Evolutionary conservation across 495 filamentous ascomycete species (phyloP).

Genomic region (Collariella sp.): DNA sequence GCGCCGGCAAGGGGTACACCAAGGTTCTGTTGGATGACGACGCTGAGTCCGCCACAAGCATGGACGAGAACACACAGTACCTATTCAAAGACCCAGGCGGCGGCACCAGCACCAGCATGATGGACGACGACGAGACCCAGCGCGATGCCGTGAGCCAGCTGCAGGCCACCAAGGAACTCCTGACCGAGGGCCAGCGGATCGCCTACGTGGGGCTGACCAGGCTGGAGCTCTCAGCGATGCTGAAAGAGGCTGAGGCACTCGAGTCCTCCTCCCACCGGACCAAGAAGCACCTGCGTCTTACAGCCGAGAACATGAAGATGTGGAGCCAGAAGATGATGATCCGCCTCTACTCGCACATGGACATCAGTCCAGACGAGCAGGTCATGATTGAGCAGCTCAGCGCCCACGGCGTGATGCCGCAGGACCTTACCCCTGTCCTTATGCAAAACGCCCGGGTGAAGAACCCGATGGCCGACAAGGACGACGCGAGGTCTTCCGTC

Average conservation of each 20-base stretch:
- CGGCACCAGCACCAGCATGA: conserved; percentile 46
- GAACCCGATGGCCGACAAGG: conserved; percentile 68
- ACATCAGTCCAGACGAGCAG: conserved; percentile 82
- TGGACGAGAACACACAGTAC: conserved; percentile 97
- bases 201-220: conserved; percentile 89
- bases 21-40: conserved; percentile 90
- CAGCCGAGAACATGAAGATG: conserved; percentile 75
- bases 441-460: conserved; percentile 92
- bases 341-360: conserved; percentile 89
- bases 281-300: conserved; percentile 60
- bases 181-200: conserved; percentile 92
- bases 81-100: conserved; percentile 65
- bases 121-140: conserved; percentile 66
- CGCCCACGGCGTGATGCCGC: conserved; percentile 78
- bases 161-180: conserved; percentile 88
- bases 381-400: conserved; percentile 98
- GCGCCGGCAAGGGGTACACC: conserved; percentile 91
- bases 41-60: conserved; percentile 81
- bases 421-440: conserved; percentile 72
- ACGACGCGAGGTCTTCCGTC: conserved; percentile 6
- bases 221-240: conserved; percentile 69
- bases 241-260: conserved; percentile 52
- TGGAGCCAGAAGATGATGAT: conserved; percentile 98
- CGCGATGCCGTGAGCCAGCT: conserved; percentile 82
- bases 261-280: conserved; percentile 42